Evolutionary conservation across 2,329 filamentous ascomycete genomes (phyloP).

Genomic region (Claviceps paspali): DNA sequence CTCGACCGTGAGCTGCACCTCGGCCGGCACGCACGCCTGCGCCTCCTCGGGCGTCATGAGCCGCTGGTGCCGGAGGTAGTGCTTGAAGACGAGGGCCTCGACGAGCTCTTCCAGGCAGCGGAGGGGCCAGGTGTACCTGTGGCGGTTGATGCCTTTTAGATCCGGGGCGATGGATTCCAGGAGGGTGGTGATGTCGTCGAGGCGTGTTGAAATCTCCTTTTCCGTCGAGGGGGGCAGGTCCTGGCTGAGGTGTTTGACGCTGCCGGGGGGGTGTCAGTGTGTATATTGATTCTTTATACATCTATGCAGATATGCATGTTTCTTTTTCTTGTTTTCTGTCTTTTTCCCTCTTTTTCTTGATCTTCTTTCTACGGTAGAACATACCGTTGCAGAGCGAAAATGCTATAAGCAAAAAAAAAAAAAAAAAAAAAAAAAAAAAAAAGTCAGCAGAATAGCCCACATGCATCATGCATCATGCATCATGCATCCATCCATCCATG

Average conservation of each 20-base stretch:
- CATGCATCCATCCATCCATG: too few species aligned
- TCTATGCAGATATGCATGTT: not conserved
- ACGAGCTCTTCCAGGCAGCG: slow-evolving; percentile 88
- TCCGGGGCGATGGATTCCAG: slow-evolving; percentile 57
- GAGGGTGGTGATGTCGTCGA: slow-evolving; percentile 54
- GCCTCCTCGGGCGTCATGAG: slow-evolving; percentile 57
- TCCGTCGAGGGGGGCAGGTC: slow-evolving; percentile 53
- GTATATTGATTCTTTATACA: not conserved
- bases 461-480: too few species aligned
- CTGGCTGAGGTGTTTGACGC: slow-evolving; percentile 47
- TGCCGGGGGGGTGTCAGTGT: slow-evolving; percentile 19
- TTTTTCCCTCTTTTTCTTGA: not conserved
- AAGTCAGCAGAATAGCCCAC: too few species aligned
- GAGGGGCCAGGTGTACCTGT: slow-evolving; percentile 68
- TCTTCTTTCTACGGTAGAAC: not conserved
- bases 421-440: too few species aligned
- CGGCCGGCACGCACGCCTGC: slow-evolving; percentile 28
- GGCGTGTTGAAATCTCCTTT: slow-evolving; percentile 54
- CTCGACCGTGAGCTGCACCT: slow-evolving; percentile 54
- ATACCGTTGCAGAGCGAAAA: slow-evolving; percentile 25
- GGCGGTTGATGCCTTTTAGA: slow-evolving; percentile 61
- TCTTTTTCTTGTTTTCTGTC: not conserved
- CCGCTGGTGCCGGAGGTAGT: slow-evolving; percentile 68
- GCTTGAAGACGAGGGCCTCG: slow-evolving; percentile 75
- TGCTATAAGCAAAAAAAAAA: too few species aligned